A percentile compares a stretch with the other conserved stretches of the same genome.
These are phyloP conservation scores for Pisolithus orientalis DNA, from an alignment of 768 basidiomycete species.

Conservation along the genomic window DNA sequence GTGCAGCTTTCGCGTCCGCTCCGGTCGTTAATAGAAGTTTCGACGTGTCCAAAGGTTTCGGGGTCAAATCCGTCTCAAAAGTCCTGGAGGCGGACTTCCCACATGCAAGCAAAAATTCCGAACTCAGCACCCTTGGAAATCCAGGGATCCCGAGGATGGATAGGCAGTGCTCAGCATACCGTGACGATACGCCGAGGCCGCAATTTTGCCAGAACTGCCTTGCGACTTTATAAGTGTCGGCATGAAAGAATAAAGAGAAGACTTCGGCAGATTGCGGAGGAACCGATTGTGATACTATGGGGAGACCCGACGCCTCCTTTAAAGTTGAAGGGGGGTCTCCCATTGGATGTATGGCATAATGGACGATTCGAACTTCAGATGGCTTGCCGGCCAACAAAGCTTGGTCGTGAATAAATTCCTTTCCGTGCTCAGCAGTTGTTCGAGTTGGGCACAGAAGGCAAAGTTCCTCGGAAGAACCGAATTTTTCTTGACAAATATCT, in stretches of 20 bases:
- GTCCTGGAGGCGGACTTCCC: conserved; percentile 11
- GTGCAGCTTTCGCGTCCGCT: conserved; percentile 74
- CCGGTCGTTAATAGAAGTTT: conserved; percentile 74
- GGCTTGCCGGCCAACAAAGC: conserved; percentile 36
- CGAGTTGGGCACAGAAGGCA: conserved; percentile 79
- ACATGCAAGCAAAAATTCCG: conserved; percentile 11
- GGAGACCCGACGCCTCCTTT: not conserved
- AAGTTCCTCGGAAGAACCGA: conserved; percentile 60
- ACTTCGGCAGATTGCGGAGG: conserved; percentile 47
- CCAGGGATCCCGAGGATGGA: conserved; percentile 42
- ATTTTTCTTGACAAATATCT: conserved; percentile 67
- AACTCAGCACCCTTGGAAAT: conserved; percentile 23
- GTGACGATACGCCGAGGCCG: conserved; percentile 84
- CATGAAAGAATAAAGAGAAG: conserved; percentile 78
- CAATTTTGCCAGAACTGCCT: conserved; percentile 97
- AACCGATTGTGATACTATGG: conserved; percentile 18
- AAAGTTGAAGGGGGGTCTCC: conserved; percentile 24
- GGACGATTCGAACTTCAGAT: conserved; percentile 50
- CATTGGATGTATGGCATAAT: conserved; percentile 65
- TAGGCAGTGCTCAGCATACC: conserved; percentile 81
- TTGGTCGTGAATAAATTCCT: conserved; percentile 59
- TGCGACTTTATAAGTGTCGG: conserved; percentile 52
- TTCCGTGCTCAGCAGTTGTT: conserved; percentile 65
- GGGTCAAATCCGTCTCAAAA: conserved; percentile 44
- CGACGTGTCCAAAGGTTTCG: conserved; percentile 10